These are phyloP conservation scores for Gymnopilus junonius DNA, from an alignment of 768 basidiomycete species.

Conservation along the genomic window DNA sequence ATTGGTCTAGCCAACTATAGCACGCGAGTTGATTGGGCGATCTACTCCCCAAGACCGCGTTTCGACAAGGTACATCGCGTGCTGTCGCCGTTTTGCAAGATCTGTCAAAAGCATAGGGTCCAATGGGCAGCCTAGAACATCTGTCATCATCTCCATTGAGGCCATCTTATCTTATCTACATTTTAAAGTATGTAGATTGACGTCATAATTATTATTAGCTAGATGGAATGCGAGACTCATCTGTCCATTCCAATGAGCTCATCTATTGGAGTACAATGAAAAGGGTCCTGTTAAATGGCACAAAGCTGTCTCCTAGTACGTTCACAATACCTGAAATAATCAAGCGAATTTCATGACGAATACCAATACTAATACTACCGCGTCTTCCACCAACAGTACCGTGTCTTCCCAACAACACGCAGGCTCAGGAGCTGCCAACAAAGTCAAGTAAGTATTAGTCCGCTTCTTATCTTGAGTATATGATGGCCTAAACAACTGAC, in stretches of 20 bases:
- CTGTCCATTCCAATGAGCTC: constrained; percentile 12
- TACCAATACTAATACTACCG: constrained; percentile 7
- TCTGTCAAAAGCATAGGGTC: neutral
- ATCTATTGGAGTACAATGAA: neutral
- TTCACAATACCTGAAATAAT: neutral
- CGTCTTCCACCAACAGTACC: neutral
- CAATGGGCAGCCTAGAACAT: neutral
- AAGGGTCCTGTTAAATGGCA: neutral
- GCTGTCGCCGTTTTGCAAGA: constrained; percentile 1
- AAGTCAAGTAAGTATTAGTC: constrained; percentile 22
- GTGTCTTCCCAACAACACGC: neutral
- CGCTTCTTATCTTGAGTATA: neutral
- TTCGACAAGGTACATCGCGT: neutral
- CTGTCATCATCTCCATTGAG: no score
- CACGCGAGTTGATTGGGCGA: neutral
- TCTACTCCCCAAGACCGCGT: neutral
- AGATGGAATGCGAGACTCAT: neutral
- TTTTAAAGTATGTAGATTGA: neutral
- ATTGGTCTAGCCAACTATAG: constrained; percentile 1
- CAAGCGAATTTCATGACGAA: neutral
- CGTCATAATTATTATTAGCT: constrained; percentile 7
- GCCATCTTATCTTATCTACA: constrained; percentile 17
- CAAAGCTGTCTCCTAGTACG: neutral
- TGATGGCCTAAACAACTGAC: constrained; percentile 2
- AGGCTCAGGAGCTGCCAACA: constrained; percentile 22